A percentile compares a stretch with the other conserved stretches of the same genome.
Conservation (phyloP, 495 filamentous ascomycete species). For the Extremus antarcticus region DNA sequence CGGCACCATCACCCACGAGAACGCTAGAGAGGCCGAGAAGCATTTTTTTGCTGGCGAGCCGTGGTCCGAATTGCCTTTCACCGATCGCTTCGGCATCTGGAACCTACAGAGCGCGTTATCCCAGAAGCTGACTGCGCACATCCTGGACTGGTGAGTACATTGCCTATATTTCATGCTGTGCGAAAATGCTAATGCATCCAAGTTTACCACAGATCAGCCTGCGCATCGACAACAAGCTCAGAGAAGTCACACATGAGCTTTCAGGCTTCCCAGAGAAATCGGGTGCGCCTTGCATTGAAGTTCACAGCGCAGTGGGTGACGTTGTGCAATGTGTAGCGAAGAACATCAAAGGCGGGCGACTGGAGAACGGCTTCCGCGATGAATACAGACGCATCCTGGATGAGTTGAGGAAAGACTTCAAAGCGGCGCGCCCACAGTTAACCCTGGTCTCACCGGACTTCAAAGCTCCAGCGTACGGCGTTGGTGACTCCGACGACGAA, state of each 20-base stretch:
- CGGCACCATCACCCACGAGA: slow-evolving; percentile 22
- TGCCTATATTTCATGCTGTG: too few relatives aligned
- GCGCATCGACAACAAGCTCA: slow-evolving; percentile 23
- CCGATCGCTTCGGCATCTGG: slow-evolving; percentile 30
- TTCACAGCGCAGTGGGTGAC: slow-evolving; percentile 17
- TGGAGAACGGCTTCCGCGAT: slow-evolving; percentile 23
- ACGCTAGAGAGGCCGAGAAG: slow-evolving; percentile 31
- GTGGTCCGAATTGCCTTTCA: slow-evolving; percentile 31
- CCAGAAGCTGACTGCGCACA: slow-evolving; percentile 26
- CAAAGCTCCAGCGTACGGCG: background rate
- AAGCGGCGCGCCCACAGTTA: slow-evolving; percentile 14
- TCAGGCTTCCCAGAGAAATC: slow-evolving; percentile 25
- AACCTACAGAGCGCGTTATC: slow-evolving; percentile 32
- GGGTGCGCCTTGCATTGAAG: slow-evolving; percentile 21
- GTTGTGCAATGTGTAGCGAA: slow-evolving; percentile 11
- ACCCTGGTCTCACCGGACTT: slow-evolving; percentile 5
- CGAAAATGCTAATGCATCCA: too few relatives aligned
- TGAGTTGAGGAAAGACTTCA: slow-evolving; percentile 13
- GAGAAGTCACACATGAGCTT: slow-evolving; percentile 22
- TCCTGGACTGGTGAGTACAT: slow-evolving; percentile 14
- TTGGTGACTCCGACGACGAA: slow-evolving; percentile 1
- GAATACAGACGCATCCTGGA: slow-evolving; percentile 13
- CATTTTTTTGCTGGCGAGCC: slow-evolving; percentile 33
- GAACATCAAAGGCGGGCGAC: slow-evolving; percentile 18
- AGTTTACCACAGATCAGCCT: slow-evolving; percentile 27